Evolutionary conservation across 169 alveolate species (phyloP), one percentile per base, ranked within the genome.

Genomic region (Plasmodium malariae): DNA sequence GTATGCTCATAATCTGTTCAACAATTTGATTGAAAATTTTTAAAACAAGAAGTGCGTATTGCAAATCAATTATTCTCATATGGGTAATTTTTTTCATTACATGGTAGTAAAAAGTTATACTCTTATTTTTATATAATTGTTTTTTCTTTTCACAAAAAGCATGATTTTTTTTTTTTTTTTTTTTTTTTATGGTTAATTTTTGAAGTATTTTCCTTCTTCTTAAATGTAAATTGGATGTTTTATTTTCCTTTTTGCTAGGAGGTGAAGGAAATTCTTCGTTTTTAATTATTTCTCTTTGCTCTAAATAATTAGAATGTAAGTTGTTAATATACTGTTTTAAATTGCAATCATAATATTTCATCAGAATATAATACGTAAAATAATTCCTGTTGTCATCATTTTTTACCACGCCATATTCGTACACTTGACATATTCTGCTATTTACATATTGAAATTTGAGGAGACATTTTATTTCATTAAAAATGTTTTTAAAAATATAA

Each of bases 391-490:
- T 78, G 30, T 49, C 34, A 40, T 32, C 80, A 68, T 67, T 83
- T 83, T 12, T 49, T 54, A 48, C 54, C 28, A 83, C 30, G 9
- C 91, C 91, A 59, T 83, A 83, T 34, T 26, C 30, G 7, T 49
- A 37, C 51, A 83, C 67, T 68, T 83, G 80, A 34, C 83, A 67
- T 67, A 67, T 55, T 9, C 54, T 68, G 0, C 26, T 70, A 67
- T 68, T 68, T 30, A 19, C 28, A 45, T 51, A 57, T 83, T 67
- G 73, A 54, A 67, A 67, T 24, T 26, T 67, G n/a, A 68, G 43
- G n/a, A 83, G 71, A 45, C 63, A 65, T 37, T 68, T 83, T 67
- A 83, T 36, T 83, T 83, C 91, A 83, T 83, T 70, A 70, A 37
- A 83, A 3, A 83, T 67, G 17, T 83, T 65, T 83, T 55, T 65